A percentile compares a stretch with the other conserved stretches of the same genome.
These are phyloP conservation scores for Rostrohypoxylon terebratum DNA, from an alignment of 495 filamentous ascomycete species.

Conservation along the genomic window DNA sequence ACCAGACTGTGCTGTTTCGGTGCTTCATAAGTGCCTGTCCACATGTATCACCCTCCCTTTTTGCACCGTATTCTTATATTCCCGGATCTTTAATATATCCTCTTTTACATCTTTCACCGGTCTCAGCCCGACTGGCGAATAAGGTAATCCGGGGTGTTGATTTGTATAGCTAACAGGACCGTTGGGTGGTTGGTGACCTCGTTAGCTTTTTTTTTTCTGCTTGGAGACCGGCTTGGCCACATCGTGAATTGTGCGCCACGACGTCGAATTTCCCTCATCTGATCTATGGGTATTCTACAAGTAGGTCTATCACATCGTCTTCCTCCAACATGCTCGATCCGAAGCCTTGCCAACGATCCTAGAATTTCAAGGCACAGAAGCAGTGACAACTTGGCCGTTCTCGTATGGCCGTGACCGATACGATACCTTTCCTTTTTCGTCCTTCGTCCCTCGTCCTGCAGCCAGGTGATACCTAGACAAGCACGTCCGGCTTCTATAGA, in stretches of 20 bases:
- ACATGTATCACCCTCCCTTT: slow-evolving; percentile 8
- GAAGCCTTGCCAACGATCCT: slow-evolving; percentile 25
- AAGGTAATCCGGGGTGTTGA: neutral
- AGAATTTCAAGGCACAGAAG: neutral
- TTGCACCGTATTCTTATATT: slow-evolving; percentile 8
- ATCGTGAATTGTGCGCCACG: slow-evolving; percentile 34
- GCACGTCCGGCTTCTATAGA: slow-evolving; percentile 15
- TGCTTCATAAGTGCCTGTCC: neutral
- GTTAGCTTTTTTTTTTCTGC: neutral
- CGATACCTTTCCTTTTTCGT: slow-evolving; percentile 43
- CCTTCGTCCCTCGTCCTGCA: slow-evolving; percentile 27
- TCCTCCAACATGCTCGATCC: slow-evolving; percentile 13
- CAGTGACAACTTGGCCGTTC: slow-evolving; percentile 38
- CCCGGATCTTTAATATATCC: neutral
- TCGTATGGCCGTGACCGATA: slow-evolving; percentile 41
- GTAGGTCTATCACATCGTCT: slow-evolving; percentile 20
- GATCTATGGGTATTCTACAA: slow-evolving; percentile 21
- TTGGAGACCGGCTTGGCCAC: neutral
- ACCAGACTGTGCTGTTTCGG: slow-evolving; percentile 18
- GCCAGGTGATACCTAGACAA: slow-evolving; percentile 40
- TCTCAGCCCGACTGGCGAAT: slow-evolving; percentile 29
- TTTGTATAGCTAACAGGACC: neutral
- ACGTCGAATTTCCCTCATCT: slow-evolving; percentile 27
- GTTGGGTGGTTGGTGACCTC: slow-evolving; percentile 11
- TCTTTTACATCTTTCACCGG: slow-evolving; percentile 11